Base-by-base conservation (phyloP, 2,329 filamentous ascomycete genomes). In the Pseudopyricularia javanii region DNA sequence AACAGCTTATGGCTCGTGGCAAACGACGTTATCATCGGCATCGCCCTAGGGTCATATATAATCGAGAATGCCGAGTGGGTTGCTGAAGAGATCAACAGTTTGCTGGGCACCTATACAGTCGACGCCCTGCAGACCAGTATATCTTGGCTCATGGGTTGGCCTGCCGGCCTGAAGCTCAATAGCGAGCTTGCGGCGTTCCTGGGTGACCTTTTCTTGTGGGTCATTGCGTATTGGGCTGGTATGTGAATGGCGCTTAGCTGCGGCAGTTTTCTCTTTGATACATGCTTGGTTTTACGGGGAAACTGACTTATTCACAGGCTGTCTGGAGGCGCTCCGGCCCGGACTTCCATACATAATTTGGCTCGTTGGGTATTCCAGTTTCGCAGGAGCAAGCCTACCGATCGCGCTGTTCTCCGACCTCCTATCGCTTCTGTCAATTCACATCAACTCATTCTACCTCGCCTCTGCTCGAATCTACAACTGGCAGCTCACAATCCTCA, bases 1-100 rank as follows among this genome's bases (percentile, higher is more conserved):
- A 98, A 98, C 67, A 96, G 90, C 62, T 74, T 98, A 4, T 98
- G 93, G 93, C 85, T 98, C 8, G 93, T 98, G 22, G 91, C 91
- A 30, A 98, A 98, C 70, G 93, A 98, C 70, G 86, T 98, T 48
- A 98, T 98, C 58, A 97, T 98, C 55, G 94, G 93, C 26, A 96
- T 98, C 59, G 93, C 93, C 1, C 71, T 98, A 7, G 94, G 93
- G 0, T 95, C 90, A 1, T 98, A 95, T 66, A 95, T 98, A 56
- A 91, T 97, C 56, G 93, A 98, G 64, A 96, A 98, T 61, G 85
- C 89, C 2, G 78, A 82, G 53, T 88, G 86, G 75, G 89, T 95
- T 2, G 90, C 90, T 2, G 76, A 80, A 51, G 82, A 86, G 62
- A 87, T 97, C 59, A 88, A 88, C 59, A 74, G 75, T 47, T 72